Evolutionary conservation across 257 asterid species (phyloP), one percentile per base, ranked within the genome.

Genomic region (Solanum commersonii): DNA sequence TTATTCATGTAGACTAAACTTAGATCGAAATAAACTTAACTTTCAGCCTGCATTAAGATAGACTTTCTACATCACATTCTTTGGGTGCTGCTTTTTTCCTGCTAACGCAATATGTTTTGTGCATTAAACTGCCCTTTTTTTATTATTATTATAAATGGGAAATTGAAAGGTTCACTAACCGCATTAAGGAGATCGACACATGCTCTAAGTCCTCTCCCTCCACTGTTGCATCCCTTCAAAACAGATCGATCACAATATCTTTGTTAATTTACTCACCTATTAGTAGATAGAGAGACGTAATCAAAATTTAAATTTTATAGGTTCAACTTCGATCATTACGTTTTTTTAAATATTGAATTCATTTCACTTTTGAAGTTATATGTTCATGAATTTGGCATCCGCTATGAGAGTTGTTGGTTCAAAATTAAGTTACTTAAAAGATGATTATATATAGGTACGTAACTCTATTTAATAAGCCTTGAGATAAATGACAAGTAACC

Each of bases 121-220:
- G 6, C 6, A 60, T 20, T 20, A 3, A 18, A 20, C 25, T 56
- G 25, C 1, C 10, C 0, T 18, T 52, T 56, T 20, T 20, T 44
- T 44, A 1, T 1, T 6, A 38, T 1, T 4, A 46, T 46, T 14
- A 63, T 56, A 8, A 59, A 65, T 22, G 22, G 33, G 9, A 4
- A 22, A 10, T 27, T 22, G 27, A 76, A 13, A 14, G 6, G 23
- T 23, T 40, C 63, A 65, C 81, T 59, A 2, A 88, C 90, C 44
- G 70, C 88, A 76, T 88, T 88, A 65, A 88, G 90, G 77, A 88
- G 90, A 38, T 88, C 90, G n/a, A 88, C 90, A 40, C 90, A 84
- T 31, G 90, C 86, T 23, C 34, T 33, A 59, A 34, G 71, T 31
- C 79, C 67, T 73, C 90, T 84, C 14, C 90, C 88, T 59, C 90